A percentile compares a stretch with the other conserved stretches of the same genome.
phyloP scores from a whole-genome alignment of 495 filamentous ascomycete species.

The Aspergillus baeticus region DNA sequence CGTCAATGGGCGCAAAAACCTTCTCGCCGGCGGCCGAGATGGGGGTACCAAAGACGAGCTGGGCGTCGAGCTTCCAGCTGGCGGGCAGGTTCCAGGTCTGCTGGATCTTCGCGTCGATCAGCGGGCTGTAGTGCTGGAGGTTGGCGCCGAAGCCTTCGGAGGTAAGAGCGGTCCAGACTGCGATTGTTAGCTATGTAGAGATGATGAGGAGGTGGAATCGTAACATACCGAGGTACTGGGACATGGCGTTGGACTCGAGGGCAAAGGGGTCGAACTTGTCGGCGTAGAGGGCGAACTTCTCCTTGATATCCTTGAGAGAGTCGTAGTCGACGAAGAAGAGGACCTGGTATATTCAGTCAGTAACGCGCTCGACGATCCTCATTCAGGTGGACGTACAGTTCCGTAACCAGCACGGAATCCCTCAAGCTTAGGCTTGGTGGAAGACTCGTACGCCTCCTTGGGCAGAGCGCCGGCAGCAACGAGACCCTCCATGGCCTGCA shows the following conservation, averaged over 20 bases:
- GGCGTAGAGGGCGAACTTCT: constrained; percentile 43
- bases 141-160: constrained; percentile 51
- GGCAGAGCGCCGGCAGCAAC: constrained; percentile 33
- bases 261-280: constrained; percentile 52
- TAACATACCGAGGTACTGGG: constrained; percentile 45
- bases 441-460: constrained; percentile 40
- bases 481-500: constrained; percentile 41
- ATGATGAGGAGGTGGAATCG: not conserved
- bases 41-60: constrained; percentile 51
- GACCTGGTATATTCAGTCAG: constrained; percentile 22
- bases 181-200: not conserved
- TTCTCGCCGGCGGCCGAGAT: constrained; percentile 35
- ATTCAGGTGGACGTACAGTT: constrained; percentile 33
- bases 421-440: constrained; percentile 43
- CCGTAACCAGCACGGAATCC: constrained; percentile 47
- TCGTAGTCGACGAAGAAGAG: constrained; percentile 52
- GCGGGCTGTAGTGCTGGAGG: constrained; percentile 56
- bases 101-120: constrained; percentile 43
- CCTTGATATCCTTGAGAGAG: constrained; percentile 37
- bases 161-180: constrained; percentile 52
- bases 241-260: constrained; percentile 51
- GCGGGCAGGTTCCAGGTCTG: constrained; percentile 43
- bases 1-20: constrained; percentile 36
- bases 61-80: constrained; percentile 48
- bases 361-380: not conserved